Base-by-base conservation (phyloP, 129 eudicot genomes). In the Centaurea solstitialis region DNA sequence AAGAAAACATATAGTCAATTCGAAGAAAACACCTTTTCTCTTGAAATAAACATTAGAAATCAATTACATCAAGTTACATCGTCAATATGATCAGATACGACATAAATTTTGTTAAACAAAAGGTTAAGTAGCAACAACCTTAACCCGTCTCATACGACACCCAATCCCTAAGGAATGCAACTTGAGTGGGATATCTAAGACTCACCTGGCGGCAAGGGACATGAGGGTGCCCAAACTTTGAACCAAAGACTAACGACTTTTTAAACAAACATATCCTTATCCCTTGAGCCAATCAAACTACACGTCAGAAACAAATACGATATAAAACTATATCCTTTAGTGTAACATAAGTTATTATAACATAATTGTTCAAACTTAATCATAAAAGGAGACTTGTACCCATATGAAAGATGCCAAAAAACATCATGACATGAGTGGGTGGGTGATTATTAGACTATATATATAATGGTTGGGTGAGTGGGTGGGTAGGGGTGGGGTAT, bases 321-420 rank as follows among this genome's bases (percentile, higher is more conserved):
- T 57, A 57, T 17, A 28, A 72, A 72, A 24, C 75, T 26, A 11
- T 6, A 15, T n/a, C 15, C 26, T 72, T 72, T 79, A 79, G n/a
- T 47, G 8, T 73, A 70, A 24, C 35, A 75, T 61, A 82, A 75
- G 81, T 76, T 72, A 43, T 43, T 74, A 47, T 81, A 62, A 18
- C 75, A 76, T 68, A 37, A 81, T 35, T 75, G 47, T 50, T 73
- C 67, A 22, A 35, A 41, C 17, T 37, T 75, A 81, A 81, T 81
- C 64, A 81, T 81, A 76, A 73, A 79, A 81, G 76, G 30, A 17
- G 62, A 68, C 45, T 59, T 37, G 38, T 69, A 68, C 76, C 85
- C 76, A 68, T 81, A 47, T 47, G 76, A 82, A 82, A 82, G 76
- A 75, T 76, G 81, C 72, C 77, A 82, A 76, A 76, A 57, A 76